Evolutionary conservation across 495 filamentous ascomycete species (phyloP).

Genomic region (Saxophila tyrrhenica): DNA sequence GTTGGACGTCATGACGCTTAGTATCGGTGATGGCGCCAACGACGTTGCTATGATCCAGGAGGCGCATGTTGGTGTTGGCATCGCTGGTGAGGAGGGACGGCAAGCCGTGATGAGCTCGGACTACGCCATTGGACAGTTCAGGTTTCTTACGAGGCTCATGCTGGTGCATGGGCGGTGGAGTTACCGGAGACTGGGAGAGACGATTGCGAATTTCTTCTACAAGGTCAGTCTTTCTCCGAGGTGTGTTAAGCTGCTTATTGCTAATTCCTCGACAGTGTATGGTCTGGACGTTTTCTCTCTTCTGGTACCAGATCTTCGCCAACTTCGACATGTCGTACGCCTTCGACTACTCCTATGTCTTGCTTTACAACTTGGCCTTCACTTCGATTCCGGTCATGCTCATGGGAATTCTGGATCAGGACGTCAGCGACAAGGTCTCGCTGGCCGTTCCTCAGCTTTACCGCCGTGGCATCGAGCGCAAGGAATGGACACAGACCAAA

Average conservation of each 20-base stretch:
- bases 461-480: conserved; percentile 85
- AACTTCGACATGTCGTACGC: conserved; percentile 93
- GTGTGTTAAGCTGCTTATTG: conserved; percentile 3
- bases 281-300: conserved; percentile 92
- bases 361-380: conserved; percentile 93
- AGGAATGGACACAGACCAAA: conserved; percentile 93
- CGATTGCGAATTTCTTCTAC: conserved; percentile 99
- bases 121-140: conserved; percentile 96
- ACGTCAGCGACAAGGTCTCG: conserved; percentile 88
- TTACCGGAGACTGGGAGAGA: conserved; percentile 84
- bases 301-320: conserved; percentile 96
- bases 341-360: conserved; percentile 95
- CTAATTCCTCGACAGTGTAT: conserved; percentile 56
- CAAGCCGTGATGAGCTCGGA: conserved; percentile 98
- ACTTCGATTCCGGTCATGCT: conserved; percentile 92
- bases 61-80: conserved; percentile 95
- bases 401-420: conserved; percentile 95
- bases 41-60: conserved; percentile 99
- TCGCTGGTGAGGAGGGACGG: conserved; percentile 92
- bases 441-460: conserved; percentile 92
- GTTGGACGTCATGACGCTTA: conserved; percentile 92
- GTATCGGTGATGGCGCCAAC: conserved; percentile 95
- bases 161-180: conserved; percentile 96
- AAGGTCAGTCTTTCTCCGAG: conserved; percentile 44
- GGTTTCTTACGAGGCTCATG: conserved; percentile 80